Conservation (phyloP, 1,284 basidiomycete species). For the Irpex rosettiformis region DNA sequence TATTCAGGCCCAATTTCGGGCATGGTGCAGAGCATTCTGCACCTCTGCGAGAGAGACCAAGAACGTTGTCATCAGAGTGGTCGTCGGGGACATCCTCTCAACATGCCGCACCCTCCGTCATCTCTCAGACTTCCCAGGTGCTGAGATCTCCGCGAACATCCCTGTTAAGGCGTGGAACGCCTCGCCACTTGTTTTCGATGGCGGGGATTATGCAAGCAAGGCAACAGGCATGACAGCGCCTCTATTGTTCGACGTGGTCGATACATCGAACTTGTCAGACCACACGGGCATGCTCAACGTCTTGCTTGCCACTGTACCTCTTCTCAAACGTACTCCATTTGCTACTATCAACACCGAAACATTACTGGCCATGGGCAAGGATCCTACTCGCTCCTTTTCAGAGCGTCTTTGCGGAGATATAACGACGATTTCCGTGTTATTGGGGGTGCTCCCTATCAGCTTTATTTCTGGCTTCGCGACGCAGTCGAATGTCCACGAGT, state of each 20-base stretch:
- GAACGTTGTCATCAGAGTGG: conserved; percentile 31
- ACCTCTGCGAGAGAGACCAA: conserved; percentile 1
- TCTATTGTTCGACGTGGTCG: conserved; percentile 45
- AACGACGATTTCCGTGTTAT: conserved; percentile 35
- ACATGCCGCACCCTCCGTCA: conserved; percentile 29
- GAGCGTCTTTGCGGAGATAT: conserved; percentile 37
- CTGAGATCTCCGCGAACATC: neutral
- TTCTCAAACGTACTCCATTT: conserved; percentile 29
- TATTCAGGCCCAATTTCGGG: conserved; percentile 31
- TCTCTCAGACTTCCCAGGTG: conserved; percentile 11
- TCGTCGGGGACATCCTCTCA: conserved; percentile 34
- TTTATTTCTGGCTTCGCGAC: conserved; percentile 40
- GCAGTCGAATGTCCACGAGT: conserved; percentile 41
- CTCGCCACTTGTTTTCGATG: conserved; percentile 7
- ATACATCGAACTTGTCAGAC: conserved; percentile 52
- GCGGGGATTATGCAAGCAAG: neutral
- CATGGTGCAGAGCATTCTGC: conserved; percentile 35
- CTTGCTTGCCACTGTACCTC: conserved; percentile 34
- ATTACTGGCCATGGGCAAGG: conserved; percentile 27
- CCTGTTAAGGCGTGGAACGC: conserved; percentile 35
- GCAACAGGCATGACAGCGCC: conserved; percentile 27
- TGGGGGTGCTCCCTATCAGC: conserved; percentile 38
- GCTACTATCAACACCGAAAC: conserved; percentile 42
- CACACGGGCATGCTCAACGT: conserved; percentile 50
- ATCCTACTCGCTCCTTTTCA: conserved; percentile 30